Conservation (phyloP, 129 eudicot genomes). For the Gnaphalium uliginosum region DNA sequence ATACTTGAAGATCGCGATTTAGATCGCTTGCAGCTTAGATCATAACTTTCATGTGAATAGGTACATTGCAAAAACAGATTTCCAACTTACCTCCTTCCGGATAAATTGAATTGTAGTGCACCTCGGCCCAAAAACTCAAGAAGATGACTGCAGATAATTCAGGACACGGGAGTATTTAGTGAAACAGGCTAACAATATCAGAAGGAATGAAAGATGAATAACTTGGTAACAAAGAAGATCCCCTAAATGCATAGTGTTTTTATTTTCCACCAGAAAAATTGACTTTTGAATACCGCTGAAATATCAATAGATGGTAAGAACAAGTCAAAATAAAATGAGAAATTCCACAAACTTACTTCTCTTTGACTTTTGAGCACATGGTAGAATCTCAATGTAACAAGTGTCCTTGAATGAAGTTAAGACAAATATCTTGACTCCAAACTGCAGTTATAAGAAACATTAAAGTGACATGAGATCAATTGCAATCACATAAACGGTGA, state of each 20-base stretch:
- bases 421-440: constrained; percentile 61
- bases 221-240: not conserved
- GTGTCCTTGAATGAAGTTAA: constrained; percentile 50
- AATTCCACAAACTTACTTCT: constrained; percentile 55
- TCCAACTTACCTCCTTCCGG: constrained; percentile 62
- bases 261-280: not conserved
- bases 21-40: not conserved
- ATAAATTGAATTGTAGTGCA: constrained; percentile 79
- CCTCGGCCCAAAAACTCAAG: constrained; percentile 91
- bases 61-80: constrained; percentile 1
- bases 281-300: not conserved
- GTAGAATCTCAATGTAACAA: constrained; percentile 62
- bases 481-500: not conserved
- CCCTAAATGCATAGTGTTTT: constrained; percentile 15
- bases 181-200: constrained; percentile 3
- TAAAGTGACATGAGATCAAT: not conserved
- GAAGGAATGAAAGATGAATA: constrained; percentile 3
- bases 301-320: not conserved
- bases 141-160: constrained; percentile 54
- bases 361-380: constrained; percentile 56
- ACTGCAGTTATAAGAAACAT: constrained; percentile 19
- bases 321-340: not conserved
- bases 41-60: not conserved
- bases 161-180: constrained; percentile 13
- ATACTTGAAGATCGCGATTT: not conserved